Evolutionary conservation across 768 basidiomycete species (phyloP).

Genomic region (Podaxis sp.): DNA sequence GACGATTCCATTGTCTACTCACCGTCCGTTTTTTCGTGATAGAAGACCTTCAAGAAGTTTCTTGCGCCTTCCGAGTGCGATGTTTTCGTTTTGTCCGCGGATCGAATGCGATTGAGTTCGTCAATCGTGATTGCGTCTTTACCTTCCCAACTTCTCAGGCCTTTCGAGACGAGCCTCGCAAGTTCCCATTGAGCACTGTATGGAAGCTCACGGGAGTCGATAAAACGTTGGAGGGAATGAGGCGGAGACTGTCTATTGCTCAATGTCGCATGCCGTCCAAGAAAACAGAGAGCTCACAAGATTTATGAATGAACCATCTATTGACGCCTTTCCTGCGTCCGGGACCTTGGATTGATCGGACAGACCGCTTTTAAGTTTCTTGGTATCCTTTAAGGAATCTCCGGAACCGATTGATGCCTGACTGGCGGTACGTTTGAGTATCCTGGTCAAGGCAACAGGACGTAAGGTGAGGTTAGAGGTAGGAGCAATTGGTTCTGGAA

Average conservation of each 20-base stretch:
- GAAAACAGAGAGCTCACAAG: neutral
- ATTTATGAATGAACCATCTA: neutral
- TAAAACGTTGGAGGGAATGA: constrained; percentile 19
- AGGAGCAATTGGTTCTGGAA: neutral
- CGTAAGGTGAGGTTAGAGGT: neutral
- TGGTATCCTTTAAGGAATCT: neutral
- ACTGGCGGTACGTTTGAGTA: constrained; percentile 3
- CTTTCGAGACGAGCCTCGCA: constrained; percentile 37
- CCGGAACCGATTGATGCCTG: neutral
- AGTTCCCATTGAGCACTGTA: constrained; percentile 58
- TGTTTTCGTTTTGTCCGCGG: neutral
- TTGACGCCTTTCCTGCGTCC: neutral
- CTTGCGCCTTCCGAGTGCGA: constrained; percentile 2
- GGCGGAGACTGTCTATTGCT: constrained; percentile 22
- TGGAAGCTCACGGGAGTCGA: constrained; percentile 32
- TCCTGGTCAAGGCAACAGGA: neutral
- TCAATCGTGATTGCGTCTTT: constrained; percentile 31
- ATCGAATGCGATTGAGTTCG: constrained; percentile 16
- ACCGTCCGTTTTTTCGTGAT: neutral
- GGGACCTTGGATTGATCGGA: neutral
- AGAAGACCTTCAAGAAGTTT: neutral
- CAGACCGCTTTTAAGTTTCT: neutral
- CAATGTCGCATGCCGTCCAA: neutral
- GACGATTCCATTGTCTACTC: neutral
- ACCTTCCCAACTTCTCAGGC: constrained; percentile 27